Conservation (phyloP, 768 basidiomycete species). For the Tricholoma flavovirens region DNA sequence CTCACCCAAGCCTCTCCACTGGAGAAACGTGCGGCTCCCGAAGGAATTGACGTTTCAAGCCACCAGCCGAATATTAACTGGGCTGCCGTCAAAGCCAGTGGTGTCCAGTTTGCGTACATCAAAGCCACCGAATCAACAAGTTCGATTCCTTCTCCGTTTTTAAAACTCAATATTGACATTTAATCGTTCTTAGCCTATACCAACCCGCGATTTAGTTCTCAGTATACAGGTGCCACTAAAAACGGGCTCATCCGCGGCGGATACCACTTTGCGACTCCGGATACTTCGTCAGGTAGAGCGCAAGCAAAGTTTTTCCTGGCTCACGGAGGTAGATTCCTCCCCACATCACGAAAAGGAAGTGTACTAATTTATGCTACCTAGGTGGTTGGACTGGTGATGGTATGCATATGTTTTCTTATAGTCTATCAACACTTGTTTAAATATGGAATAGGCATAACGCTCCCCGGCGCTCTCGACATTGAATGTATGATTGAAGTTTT, state of each 20-base stretch:
- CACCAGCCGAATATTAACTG: slow-evolving; percentile 48
- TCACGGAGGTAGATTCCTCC: slow-evolving; percentile 49
- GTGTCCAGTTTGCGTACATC: slow-evolving; percentile 53
- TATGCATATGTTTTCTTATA: neutral
- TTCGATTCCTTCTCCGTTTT: neutral
- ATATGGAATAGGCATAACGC: slow-evolving; percentile 32
- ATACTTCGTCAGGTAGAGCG: slow-evolving; percentile 44
- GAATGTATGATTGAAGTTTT: slow-evolving; percentile 38
- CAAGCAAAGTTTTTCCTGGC: slow-evolving; percentile 58
- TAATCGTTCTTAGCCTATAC: slow-evolving; percentile 25
- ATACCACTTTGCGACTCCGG: slow-evolving; percentile 42
- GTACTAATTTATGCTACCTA: neutral
- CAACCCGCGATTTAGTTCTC: slow-evolving; percentile 37
- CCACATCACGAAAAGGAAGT: neutral
- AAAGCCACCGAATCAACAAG: slow-evolving; percentile 54
- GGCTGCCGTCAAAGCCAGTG: slow-evolving; percentile 44
- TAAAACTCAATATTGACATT: neutral
- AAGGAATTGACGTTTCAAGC: slow-evolving; percentile 52
- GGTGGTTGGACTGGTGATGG: slow-evolving; percentile 20
- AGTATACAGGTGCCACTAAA: slow-evolving; percentile 53
- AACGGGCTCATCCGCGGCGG: slow-evolving; percentile 51
- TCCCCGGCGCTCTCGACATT: slow-evolving; percentile 60
- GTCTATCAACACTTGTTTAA: too few relatives aligned
- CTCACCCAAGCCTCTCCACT: slow-evolving; percentile 6
- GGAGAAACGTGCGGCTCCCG: slow-evolving; percentile 31